Evolutionary conservation across 306 rosid genomes (phyloP), one percentile per base, ranked within the genome.

Genomic region (Betula pendula): DNA sequence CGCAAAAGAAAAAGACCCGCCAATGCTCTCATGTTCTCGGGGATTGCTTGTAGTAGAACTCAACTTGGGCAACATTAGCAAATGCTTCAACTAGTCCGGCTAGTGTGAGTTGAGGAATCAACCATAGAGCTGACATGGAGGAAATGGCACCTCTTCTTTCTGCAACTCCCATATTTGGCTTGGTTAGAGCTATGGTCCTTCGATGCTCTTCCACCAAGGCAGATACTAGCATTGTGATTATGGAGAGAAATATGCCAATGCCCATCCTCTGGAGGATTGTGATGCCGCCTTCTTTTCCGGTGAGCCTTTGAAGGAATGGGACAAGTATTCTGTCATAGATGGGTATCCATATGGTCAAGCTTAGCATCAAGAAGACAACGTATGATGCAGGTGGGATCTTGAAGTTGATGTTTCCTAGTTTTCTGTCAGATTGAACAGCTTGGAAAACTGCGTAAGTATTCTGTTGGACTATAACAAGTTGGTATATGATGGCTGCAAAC

Each of bases 1-100:
- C 90, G 74, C 97, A 92, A 14, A 40, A 90, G 81, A 51, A 6
- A 94, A 78, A 69, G 97, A 81, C 59, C 93, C 96, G 17, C 72
- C 98, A 75, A 94, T 83, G 84, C 90, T 94, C 92, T 88, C 98
- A 94, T 92, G 78, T 94, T 92, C 88, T 94, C 94, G 14, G 98
- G 98, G 66, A 89, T 14, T 90, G 97, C 77, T 92, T 92, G 83
- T 92, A 90, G 88, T 89, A 92, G 19, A 94, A 83, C 19, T 94
- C 98, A 44, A 85, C 75, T 81, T 87, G 93, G 58, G 95, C 97
- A 22, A 94, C 76, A 0, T 88, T n/a, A 0, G 81, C 53, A 42
- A 94, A 92, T 11, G 86, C 77, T 56, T 92, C 94, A 38, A 90
- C 59, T 2, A 94, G 15, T 10, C 98, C 93, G 2, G 90, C 84